Base-by-base conservation (phyloP, 768 basidiomycete species). In the Favolaschia claudopus region DNA sequence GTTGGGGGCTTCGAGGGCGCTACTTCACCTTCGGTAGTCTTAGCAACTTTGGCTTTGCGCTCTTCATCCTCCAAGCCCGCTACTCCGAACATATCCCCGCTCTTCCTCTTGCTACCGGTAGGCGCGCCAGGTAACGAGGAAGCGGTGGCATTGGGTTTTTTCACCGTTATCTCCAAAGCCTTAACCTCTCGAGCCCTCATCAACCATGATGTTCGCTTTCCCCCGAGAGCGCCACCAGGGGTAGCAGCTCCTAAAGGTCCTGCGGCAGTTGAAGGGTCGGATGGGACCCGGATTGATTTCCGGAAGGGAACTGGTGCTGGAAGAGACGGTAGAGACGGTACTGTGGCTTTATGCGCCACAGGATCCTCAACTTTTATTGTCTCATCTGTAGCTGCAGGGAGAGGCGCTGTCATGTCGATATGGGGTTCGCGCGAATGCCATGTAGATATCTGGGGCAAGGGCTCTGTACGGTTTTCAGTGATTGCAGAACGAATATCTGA, bases 131-230 rank as follows among this genome's bases (percentile, higher is more conserved):
- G 50, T 19, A 49, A 64, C 7, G 60, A 51, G 20, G 64, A 46
- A 22, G 63, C 60, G 6, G 52, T 65, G 22, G 60, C 29, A 60
- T 31, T 69, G 20, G 68, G 52, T 48, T 77, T 82, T 69, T 74
- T 83, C 55, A 64, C 66, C 12, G 76, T 76, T n/a, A 76, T 77
- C 67, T 91, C 91, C 67, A 85, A 74, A 17, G 89, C 89, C 62
- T 89, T 89, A 24, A 81, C 86, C 67, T 91, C 89, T 32, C 91
- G 80, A 14, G 88, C 92, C 66, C 90, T 91, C 73, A 84, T 85
- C 51, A 93, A 72, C 92, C 92, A 93, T 4, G 92, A 93, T 9
- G 89, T 89, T 29, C 91, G 85, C 66, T 90, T 92, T 3, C 84
- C 85, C 10, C 77, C 77, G 25, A 72, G 69, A 20, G 74, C 67